These are phyloP conservation scores for Chaetomiaceae sp. DNA, from an alignment of 2,329 filamentous ascomycete species.

Conservation along the genomic window DNA sequence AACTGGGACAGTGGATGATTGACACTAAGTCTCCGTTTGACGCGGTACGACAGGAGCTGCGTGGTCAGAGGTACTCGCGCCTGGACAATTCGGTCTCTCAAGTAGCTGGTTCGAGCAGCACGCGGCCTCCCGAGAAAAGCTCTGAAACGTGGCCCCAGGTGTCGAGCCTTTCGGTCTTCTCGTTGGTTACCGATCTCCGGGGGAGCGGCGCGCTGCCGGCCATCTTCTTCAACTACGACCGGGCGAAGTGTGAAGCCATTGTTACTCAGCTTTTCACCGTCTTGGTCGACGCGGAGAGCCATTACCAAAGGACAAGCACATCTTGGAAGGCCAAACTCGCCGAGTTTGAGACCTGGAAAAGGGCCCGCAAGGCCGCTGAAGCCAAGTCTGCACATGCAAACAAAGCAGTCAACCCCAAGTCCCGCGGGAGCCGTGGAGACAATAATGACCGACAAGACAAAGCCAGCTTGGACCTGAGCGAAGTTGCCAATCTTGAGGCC, in stretches of 20 bases:
- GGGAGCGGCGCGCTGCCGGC: not conserved
- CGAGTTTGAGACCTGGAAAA: not conserved
- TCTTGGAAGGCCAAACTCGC: not conserved
- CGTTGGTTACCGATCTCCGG: not conserved
- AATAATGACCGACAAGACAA: not conserved
- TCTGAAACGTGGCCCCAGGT: not conserved
- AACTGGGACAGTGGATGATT: too few relatives aligned
- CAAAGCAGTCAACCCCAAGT: not conserved
- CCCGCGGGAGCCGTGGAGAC: not conserved
- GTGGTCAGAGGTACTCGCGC: too few relatives aligned
- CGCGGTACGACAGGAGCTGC: too few relatives aligned
- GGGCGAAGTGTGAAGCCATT: not conserved
- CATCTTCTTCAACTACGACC: not conserved
- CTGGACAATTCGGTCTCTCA: not conserved
- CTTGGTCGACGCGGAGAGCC: not conserved
- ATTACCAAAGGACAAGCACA: not conserved
- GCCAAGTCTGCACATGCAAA: not conserved
- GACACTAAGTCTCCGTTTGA: too few relatives aligned
- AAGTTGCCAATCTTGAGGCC: not conserved
- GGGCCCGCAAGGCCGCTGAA: not conserved
- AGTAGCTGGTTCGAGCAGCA: not conserved
- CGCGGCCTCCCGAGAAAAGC: not conserved
- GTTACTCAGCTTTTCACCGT: not conserved
- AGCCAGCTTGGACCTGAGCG: not conserved
- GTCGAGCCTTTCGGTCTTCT: not conserved